These are phyloP conservation scores for Talaromyces pinophilus DNA, from an alignment of 2,329 filamentous ascomycete species.

Conservation along the genomic window DNA sequence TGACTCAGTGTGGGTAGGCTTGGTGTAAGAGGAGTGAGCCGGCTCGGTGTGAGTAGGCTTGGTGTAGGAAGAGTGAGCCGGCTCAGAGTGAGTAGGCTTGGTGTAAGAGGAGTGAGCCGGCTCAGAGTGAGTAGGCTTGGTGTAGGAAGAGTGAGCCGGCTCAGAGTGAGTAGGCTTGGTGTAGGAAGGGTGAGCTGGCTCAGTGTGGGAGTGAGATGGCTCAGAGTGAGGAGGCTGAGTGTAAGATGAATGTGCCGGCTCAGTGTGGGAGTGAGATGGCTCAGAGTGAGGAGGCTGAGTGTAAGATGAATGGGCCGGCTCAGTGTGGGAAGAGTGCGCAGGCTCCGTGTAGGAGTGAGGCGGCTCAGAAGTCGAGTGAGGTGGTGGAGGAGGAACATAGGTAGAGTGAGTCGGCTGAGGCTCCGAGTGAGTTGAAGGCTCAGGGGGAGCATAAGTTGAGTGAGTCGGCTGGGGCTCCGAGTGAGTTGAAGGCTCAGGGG, in stretches of 20 bases:
- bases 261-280: neutral
- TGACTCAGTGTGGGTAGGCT: slow-evolving; percentile 15
- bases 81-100: slow-evolving; percentile 3
- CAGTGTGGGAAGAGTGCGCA: neutral
- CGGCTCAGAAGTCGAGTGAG: slow-evolving; percentile 16
- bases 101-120: neutral
- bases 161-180: slow-evolving; percentile 14
- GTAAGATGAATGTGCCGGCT: neutral
- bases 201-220: neutral
- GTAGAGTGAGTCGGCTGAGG: slow-evolving; percentile 3
- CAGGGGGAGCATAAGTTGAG: slow-evolving; percentile 7
- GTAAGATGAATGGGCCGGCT: neutral
- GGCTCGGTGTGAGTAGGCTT: slow-evolving; percentile 17
- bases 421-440: slow-evolving; percentile 13
- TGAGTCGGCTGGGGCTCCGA: slow-evolving; percentile 6
- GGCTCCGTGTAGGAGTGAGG: neutral
- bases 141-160: slow-evolving; percentile 10
- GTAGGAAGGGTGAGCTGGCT: neutral
- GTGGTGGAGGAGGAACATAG: slow-evolving; percentile 16
- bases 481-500: slow-evolving; percentile 9
- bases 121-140: slow-evolving; percentile 6
- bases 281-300: neutral
- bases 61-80: neutral
- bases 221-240: neutral
- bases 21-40: slow-evolving; percentile 1